phyloP scores from a whole-genome alignment of 768 basidiomycete species.

The Inosperma sp. region DNA sequence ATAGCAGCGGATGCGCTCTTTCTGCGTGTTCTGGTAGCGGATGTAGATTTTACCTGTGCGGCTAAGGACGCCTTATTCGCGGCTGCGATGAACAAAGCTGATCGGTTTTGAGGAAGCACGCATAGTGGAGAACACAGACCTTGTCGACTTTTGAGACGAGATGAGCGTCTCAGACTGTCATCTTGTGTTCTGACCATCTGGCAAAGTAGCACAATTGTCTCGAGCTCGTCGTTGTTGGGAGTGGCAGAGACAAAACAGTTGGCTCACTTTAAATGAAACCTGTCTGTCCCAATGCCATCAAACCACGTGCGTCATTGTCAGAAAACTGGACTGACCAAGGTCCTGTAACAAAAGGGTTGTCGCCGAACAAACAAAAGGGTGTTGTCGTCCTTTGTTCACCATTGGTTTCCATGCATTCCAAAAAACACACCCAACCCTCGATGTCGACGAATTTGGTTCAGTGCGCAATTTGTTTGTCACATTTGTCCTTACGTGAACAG shows the following conservation, averaged over 20 bases:
- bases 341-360: no score
- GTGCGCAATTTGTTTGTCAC: no score
- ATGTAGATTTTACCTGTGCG: slow-evolving; percentile 16
- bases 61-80: slow-evolving; percentile 19
- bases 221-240: slow-evolving; percentile 8
- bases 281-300: no score
- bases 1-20: slow-evolving; percentile 15
- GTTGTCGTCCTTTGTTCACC: no score
- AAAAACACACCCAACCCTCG: no score
- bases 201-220: not conserved
- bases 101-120: slow-evolving; percentile 1
- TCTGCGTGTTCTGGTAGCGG: slow-evolving; percentile 19
- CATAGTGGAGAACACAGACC: slow-evolving; percentile 13
- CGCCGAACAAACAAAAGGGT: no score
- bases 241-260: not conserved
- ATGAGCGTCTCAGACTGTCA: slow-evolving; percentile 24
- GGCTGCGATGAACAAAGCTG: slow-evolving; percentile 13
- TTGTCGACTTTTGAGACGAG: slow-evolving; percentile 28
- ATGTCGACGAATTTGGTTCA: no score
- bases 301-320: no score
- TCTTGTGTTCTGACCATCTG: slow-evolving; percentile 14
- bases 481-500: no score
- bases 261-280: no score
- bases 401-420: no score
- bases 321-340: no score